Conservation (phyloP, 306 rosid species). For the Vachellia collinsii region DNA sequence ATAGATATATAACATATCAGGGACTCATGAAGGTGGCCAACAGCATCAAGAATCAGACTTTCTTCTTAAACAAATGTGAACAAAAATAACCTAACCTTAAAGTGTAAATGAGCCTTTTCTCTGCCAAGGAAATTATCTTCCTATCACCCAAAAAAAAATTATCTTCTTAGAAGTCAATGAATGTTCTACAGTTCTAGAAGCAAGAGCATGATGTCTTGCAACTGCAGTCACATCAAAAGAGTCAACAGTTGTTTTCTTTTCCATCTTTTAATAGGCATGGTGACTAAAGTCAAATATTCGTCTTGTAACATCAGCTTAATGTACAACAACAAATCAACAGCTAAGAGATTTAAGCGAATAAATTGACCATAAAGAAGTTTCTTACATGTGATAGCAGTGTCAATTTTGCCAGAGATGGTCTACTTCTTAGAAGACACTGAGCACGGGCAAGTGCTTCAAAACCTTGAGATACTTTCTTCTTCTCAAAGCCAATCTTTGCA, state of each 20-base stretch:
- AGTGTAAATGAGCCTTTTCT: slow-evolving; percentile 22
- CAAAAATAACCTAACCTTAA: slow-evolving; percentile 5
- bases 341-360: slow-evolving; percentile 4
- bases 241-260: not conserved
- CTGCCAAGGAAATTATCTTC: not conserved
- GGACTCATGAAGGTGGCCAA: slow-evolving; percentile 7
- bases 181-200: slow-evolving; percentile 28
- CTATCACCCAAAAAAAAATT: not conserved
- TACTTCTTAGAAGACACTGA: slow-evolving; percentile 82
- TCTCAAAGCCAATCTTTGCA: slow-evolving; percentile 92
- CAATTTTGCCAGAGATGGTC: slow-evolving; percentile 77
- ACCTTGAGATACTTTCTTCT: slow-evolving; percentile 89
- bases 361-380: slow-evolving; percentile 11
- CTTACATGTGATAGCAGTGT: slow-evolving; percentile 75
- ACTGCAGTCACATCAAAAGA: slow-evolving; percentile 18
- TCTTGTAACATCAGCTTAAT: slow-evolving; percentile 6
- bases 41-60: slow-evolving; percentile 25
- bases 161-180: slow-evolving; percentile 13
- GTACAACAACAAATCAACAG: slow-evolving; percentile 21
- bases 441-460: slow-evolving; percentile 99
- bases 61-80: slow-evolving; percentile 31
- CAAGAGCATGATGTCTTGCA: slow-evolving; percentile 26
- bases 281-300: not conserved
- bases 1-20: slow-evolving; percentile 7
- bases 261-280: not conserved